These are phyloP conservation scores for Kitagawia praeruptora DNA, from an alignment of 129 eudicot species.

Conservation along the genomic window DNA sequence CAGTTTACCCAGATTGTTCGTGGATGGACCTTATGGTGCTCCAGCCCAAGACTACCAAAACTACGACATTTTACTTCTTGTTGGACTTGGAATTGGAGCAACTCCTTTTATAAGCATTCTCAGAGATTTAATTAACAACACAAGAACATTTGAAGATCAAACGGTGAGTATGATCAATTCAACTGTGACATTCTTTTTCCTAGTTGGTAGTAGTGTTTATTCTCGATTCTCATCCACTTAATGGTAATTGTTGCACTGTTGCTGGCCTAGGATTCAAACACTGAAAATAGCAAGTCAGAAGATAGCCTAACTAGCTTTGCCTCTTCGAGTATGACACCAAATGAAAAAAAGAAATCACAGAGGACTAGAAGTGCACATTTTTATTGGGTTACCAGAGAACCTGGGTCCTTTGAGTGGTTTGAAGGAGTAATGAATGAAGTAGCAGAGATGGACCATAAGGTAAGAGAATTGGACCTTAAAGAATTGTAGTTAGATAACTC, in stretches of 20 bases:
- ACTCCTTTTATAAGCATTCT: slow-evolving; percentile 97
- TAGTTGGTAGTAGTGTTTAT: background rate
- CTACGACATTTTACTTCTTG: slow-evolving; percentile 87
- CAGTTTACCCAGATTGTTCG: slow-evolving; percentile 69
- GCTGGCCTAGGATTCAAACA: slow-evolving; percentile 62
- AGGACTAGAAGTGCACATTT: slow-evolving; percentile 64
- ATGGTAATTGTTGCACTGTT: slow-evolving; percentile 18
- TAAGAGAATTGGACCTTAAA: slow-evolving; percentile 10
- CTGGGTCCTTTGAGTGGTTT: slow-evolving; percentile 97
- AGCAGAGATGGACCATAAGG: slow-evolving; percentile 93
- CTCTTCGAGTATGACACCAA: slow-evolving; percentile 53
- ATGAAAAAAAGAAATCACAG: slow-evolving; percentile 46
- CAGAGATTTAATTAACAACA: slow-evolving; percentile 66
- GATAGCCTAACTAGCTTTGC: slow-evolving; percentile 71
- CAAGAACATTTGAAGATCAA: slow-evolving; percentile 54
- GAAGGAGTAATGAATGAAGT: slow-evolving; percentile 98
- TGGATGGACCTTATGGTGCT: slow-evolving; percentile 98
- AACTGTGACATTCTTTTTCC: background rate
- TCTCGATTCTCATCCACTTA: background rate
- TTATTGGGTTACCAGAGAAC: slow-evolving; percentile 94
- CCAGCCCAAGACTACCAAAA: slow-evolving; percentile 99
- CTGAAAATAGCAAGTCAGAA: slow-evolving; percentile 64
- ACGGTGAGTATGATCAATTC: slow-evolving; percentile 19
- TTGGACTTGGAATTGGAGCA: slow-evolving; percentile 98
- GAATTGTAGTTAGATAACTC: background rate